Evolutionary conservation across 1,284 basidiomycete genomes (phyloP), one percentile per base, ranked within the genome.

Genomic region (Sanguinoderma infundibulare): DNA sequence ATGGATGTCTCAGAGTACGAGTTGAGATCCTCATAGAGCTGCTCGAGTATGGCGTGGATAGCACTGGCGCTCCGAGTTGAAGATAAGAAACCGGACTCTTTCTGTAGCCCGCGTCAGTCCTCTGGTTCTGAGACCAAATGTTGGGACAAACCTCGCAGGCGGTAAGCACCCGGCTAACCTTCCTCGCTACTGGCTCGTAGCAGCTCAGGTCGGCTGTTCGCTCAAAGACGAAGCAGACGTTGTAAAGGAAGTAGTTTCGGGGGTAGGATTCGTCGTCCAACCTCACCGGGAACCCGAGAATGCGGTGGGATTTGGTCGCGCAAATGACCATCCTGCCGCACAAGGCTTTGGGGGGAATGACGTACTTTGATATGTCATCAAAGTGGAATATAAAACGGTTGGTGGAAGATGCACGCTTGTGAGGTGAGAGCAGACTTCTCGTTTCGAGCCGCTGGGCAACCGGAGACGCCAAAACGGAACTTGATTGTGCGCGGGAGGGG

Each of bases 1-100:
- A 98, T 96, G 2, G 92, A 94, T 1, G 96, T 96, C 76, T 98
- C 96, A 0, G 94, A 95, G 77, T 98, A 99, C 5, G 94, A 96
- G 77, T 98, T 98, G 64, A 99, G 79, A 70, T 99, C 98, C 72
- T 98, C 96, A 69, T 96, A 98, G 0, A 99, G 83, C 74, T 98
- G 96, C 75, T 99, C 97, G 34, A 99, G 86, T 59, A 99, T 92
- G 6, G 90, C 87, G 67, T 92, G 87, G 55, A 99, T 87, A 0
- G 89, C 84, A 47, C 85, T 82, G 1, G 89, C 86, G 5, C 89
- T 91, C 52, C 84, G 78, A 1, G 90, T 81, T 6, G 86, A 87
- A 2, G 96, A 97, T 24, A 99, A 81, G 72, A 98, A 96, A 2
- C 83, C 85, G 0, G 93, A 95, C 72, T 98, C 94, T 81, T 96